Evolutionary conservation across 305 asterid species (phyloP).

Genomic region (Plantago coronopus): DNA sequence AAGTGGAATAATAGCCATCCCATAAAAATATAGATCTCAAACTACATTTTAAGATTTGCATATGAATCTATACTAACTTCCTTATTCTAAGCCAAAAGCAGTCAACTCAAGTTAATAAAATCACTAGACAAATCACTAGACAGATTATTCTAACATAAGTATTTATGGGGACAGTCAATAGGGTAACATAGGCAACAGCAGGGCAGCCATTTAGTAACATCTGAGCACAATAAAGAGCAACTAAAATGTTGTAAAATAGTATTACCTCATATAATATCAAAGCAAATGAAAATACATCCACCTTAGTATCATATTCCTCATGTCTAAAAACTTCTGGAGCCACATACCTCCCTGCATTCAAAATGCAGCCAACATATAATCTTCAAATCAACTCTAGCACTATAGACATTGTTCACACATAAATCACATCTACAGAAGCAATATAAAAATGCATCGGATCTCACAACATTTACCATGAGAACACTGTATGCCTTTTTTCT

Average conservation of each 20-base stretch:
- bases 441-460: conserved; percentile 12
- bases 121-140: not conserved
- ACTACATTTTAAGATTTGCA: not conserved
- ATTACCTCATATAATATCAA: conserved; percentile 77
- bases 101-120: too few relatives aligned
- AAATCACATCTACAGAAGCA: conserved; percentile 10
- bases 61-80: not conserved
- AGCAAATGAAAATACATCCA: conserved; percentile 87
- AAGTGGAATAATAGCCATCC: not conserved
- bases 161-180: too few relatives aligned
- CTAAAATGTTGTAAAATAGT: conserved; percentile 14
- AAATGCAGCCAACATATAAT: conserved; percentile 21
- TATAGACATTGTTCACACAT: conserved; percentile 3
- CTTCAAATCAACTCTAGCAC: conserved; percentile 14
- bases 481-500: not conserved
- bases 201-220: not conserved
- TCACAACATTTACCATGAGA: conserved; percentile 18
- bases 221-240: conserved; percentile 4
- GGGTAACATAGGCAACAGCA: too few relatives aligned
- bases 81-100: not conserved
- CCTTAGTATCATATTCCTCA: conserved; percentile 75
- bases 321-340: conserved; percentile 89
- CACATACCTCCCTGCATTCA: conserved; percentile 59
- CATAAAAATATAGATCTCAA: too few relatives aligned
- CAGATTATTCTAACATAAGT: not conserved